These are phyloP conservation scores for Termitomyces sp. DNA, from an alignment of 768 basidiomycete species.

Conservation along the genomic window DNA sequence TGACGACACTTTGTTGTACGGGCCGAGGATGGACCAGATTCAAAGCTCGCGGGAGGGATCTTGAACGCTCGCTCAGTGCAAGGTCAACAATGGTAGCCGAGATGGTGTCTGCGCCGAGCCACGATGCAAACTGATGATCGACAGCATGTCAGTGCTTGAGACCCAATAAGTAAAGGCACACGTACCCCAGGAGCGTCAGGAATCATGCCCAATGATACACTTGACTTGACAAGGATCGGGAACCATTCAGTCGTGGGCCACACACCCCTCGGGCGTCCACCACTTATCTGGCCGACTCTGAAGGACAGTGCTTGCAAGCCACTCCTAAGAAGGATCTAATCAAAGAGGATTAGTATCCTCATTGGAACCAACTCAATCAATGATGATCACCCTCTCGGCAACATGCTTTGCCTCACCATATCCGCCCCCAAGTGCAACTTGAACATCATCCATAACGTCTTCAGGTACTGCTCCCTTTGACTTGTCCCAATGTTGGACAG, in stretches of 20 bases:
- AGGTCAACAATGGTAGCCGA: slow-evolving; percentile 26
- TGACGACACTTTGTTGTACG: slow-evolving; percentile 20
- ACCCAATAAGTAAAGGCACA: neutral
- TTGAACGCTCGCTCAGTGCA: slow-evolving; percentile 19
- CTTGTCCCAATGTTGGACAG: slow-evolving; percentile 21
- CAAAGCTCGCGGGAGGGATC: slow-evolving; percentile 16
- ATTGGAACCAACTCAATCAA: neutral
- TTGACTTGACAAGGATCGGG: slow-evolving; percentile 35
- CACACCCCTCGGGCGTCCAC: slow-evolving; percentile 30
- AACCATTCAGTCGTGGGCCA: slow-evolving; percentile 40
- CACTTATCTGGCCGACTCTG: slow-evolving; percentile 36
- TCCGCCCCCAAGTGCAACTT: slow-evolving; percentile 25
- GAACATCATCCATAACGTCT: slow-evolving; percentile 24
- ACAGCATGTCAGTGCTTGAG: neutral
- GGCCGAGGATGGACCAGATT: slow-evolving; percentile 35
- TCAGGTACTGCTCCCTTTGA: slow-evolving; percentile 29
- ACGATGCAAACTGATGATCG: slow-evolving; percentile 21
- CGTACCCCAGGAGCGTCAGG: slow-evolving; percentile 27
- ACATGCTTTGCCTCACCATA: slow-evolving; percentile 34
- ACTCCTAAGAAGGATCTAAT: slow-evolving; percentile 29
- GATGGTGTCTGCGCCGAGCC: slow-evolving; percentile 28
- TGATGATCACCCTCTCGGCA: slow-evolving; percentile 26
- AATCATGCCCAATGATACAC: slow-evolving; percentile 24
- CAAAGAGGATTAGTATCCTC: neutral
- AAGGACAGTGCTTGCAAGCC: slow-evolving; percentile 28